Base-by-base conservation (phyloP, 108 stramenopile genomes). In the Schizochytrium sp. region DNA sequence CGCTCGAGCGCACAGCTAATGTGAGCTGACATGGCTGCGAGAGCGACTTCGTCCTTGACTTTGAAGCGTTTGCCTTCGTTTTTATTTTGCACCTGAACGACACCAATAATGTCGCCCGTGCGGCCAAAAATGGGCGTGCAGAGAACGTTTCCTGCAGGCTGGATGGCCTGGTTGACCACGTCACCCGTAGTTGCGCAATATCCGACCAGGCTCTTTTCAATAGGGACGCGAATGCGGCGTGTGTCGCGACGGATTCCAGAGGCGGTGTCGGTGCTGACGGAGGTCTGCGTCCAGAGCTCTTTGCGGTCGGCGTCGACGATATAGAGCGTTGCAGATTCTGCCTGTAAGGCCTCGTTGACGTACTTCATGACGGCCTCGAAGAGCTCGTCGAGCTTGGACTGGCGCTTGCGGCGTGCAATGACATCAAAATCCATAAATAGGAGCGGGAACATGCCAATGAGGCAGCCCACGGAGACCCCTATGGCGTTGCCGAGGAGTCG, bases 361-460 rank as follows among this genome's bases (percentile, higher is more conserved):
- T 83, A 83, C 51, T 83, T 45, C 48, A 53, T 83, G 48, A 83
- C 76, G 28, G 76, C 51, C 0, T 55, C 23, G 28, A 83, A 83
- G 76, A 83, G 76, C 51, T 83, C 76, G 51, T 83, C 23, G n/a
- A 53, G 45, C 51, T 83, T 47, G 51, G 76, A 83, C 51, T 83
- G 76, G 45, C 51, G 45, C 51, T 83, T 83, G 51, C 45, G 76
- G n/a, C 76, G 76, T 6, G 76, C 76, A 28, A 83, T 83, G 19
- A 72, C 60, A 47, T 96, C 95, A 4, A 95, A 95, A 87, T 97
- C 96, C 93, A 96, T 94, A 72, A 97, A 96, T 28, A 97, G 87
- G 18, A 99, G 92, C 5, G 98, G 97, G 76, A 96, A 94, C 98
- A 99, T 99, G 12, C 98, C 98, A 87, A 99, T 90, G 16, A 99